Evolutionary conservation across 2,329 filamentous ascomycete genomes (phyloP).

Genomic region (Aspergillus versicolor): DNA sequence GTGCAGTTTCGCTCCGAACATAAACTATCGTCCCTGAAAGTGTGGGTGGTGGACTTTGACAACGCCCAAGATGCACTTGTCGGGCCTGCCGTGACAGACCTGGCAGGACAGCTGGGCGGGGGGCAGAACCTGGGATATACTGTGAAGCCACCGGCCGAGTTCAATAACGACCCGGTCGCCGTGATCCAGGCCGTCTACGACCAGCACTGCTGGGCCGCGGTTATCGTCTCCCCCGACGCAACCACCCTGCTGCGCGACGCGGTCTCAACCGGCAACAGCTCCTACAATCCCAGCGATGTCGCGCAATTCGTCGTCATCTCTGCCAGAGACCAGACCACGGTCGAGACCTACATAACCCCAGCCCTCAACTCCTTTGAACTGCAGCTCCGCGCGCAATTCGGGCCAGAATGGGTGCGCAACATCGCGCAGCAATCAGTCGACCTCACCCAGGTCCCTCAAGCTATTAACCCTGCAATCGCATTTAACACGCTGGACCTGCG

Average conservation of each 20-base stretch:
- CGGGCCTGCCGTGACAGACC: slow-evolving; percentile 53
- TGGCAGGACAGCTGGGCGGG: slow-evolving; percentile 27
- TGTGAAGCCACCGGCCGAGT: slow-evolving; percentile 50
- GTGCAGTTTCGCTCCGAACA: slow-evolving; percentile 53
- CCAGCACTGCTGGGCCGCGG: slow-evolving; percentile 59
- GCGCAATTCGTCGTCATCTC: slow-evolving; percentile 58
- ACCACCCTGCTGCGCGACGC: slow-evolving; percentile 58
- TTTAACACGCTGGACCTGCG: slow-evolving; percentile 59
- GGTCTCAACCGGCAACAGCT: slow-evolving; percentile 54
- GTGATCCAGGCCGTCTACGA: slow-evolving; percentile 62
- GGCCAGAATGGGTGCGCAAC: slow-evolving; percentile 39
- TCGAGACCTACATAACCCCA: slow-evolving; percentile 54
- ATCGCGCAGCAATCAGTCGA: slow-evolving; percentile 40
- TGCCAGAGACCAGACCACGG: slow-evolving; percentile 57
- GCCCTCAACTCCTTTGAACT: slow-evolving; percentile 50
- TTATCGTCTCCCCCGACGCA: slow-evolving; percentile 64
- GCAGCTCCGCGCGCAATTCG: slow-evolving; percentile 50
- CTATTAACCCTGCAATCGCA: slow-evolving; percentile 56
- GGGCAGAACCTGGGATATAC: slow-evolving; percentile 49
- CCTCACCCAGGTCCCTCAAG: slow-evolving; percentile 48
- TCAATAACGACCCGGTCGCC: slow-evolving; percentile 55
- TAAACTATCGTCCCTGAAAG: slow-evolving; percentile 50
- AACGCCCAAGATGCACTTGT: slow-evolving; percentile 53
- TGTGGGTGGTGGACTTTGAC: slow-evolving; percentile 66
- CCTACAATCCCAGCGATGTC: slow-evolving; percentile 61